These are phyloP conservation scores for Phallus indusiatus DNA, from an alignment of 768 basidiomycete species.

Conservation along the genomic window DNA sequence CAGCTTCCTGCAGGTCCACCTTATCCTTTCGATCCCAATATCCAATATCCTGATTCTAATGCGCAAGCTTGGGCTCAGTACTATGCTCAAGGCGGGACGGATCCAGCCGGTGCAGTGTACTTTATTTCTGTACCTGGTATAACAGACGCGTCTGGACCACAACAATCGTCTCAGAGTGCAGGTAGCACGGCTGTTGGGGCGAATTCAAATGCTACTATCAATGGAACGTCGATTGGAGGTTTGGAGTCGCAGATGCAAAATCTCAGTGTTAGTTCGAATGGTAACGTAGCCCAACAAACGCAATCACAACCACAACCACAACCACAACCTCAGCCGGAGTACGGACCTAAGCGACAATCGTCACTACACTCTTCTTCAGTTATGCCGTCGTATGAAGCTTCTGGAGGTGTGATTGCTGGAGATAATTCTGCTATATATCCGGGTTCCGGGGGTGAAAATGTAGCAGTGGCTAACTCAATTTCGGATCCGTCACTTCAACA, in stretches of 20 bases:
- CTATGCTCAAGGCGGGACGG: conserved; percentile 71
- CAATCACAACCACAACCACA: no score
- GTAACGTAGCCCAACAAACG: neutral
- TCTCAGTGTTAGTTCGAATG: neutral
- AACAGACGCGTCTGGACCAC: conserved; percentile 31
- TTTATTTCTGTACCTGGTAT: conserved; percentile 73
- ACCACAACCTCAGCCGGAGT: no score
- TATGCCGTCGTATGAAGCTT: neutral
- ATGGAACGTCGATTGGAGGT: neutral
- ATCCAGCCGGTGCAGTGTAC: conserved; percentile 68
- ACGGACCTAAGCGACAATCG: neutral
- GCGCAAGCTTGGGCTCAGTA: conserved; percentile 84
- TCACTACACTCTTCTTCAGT: neutral
- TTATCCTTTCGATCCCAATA: conserved; percentile 51
- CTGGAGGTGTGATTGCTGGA: neutral
- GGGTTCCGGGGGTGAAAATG: neutral
- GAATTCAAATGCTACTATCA: neutral
- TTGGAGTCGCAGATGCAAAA: neutral
- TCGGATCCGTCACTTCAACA: neutral
- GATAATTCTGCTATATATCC: neutral
- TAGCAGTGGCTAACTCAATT: neutral
- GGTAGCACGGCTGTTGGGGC: neutral
- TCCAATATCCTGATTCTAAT: conserved; percentile 67
- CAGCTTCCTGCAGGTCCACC: conserved; percentile 29
- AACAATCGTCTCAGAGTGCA: neutral